Evolutionary conservation across 2,329 filamentous ascomycete species (phyloP), one percentile per base, ranked within the genome.

Genomic region (Penicillium sp.): DNA sequence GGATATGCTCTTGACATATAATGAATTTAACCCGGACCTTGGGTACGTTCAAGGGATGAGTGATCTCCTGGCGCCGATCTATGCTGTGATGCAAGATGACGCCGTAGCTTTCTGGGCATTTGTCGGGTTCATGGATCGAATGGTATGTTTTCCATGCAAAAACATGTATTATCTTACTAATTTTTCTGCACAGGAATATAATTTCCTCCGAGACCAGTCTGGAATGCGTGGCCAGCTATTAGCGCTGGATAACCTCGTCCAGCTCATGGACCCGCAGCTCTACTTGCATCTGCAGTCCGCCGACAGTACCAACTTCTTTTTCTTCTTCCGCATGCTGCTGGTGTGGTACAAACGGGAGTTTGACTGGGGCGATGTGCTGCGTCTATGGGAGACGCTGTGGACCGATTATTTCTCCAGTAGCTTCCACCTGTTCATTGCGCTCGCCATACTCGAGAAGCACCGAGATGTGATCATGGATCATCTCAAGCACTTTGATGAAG

Each of bases 281-380:
- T 97, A 97, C 75, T 81, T 89, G 2, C 94, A 99, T 67, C 84
- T 99, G 0, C 86, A 96, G 72, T 87, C 84, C 16, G 90, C 92
- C 20, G 95, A 99, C 68, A 95, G 89, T 68, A 99, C 94, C 24
- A 99, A 99, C 73, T 99, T 99, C 76, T 99, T 99, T 77, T 99
- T 99, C 80, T 97, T 99, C 80, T 99, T 97, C 84, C 89, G 94
- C 58, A 97, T 97, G 94, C 81, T 99, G 34, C 81, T 99, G 1
- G 94, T 99, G 10, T 99, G 94, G 94, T 99, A 94, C 75, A 99
- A 99, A 79, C 88, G 94, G 46, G 94, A 99, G 74, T 99, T 99
- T 67, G 83, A 86, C 63, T 99, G 93, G 90, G 73, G 82, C 46
- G 92, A 97, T 68, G 85, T 96, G 11, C 78, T 97, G 34, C 84